phyloP scores from a whole-genome alignment of 768 basidiomycete genomes.

The Suillus weaverae region DNA sequence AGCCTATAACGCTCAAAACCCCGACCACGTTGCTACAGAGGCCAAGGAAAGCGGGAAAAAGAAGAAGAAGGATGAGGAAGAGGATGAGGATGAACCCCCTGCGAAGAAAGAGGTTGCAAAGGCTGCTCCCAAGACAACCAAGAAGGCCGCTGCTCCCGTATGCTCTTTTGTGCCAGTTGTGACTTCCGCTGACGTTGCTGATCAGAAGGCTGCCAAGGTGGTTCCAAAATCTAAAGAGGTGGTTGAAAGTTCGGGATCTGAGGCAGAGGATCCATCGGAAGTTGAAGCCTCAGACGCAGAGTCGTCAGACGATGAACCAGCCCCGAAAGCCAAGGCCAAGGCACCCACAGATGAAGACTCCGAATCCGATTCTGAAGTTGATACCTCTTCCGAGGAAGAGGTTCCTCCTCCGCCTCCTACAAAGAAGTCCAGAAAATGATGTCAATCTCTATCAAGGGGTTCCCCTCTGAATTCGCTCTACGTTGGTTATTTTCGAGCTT shows the following conservation, averaged over 20 bases:
- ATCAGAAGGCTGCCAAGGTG: conserved; percentile 27
- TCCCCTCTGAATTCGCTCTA: background rate
- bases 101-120: conserved; percentile 30
- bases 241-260: conserved; percentile 33
- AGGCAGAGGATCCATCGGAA: conserved; percentile 21
- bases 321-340: conserved; percentile 18
- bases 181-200: conserved; percentile 13
- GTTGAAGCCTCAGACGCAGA: conserved; percentile 12
- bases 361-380: conserved; percentile 21
- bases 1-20: conserved; percentile 59
- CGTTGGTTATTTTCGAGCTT: background rate
- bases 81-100: conserved; percentile 18
- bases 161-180: conserved; percentile 13
- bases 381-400: conserved; percentile 37
- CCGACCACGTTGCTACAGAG: conserved; percentile 48
- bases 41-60: conserved; percentile 40
- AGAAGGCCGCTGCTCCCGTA: conserved; percentile 23
- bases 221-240: conserved; percentile 24
- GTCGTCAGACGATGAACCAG: conserved; percentile 25
- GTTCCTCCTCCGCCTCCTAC: conserved; percentile 26
- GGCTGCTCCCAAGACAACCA: conserved; percentile 10
- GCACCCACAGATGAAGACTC: conserved; percentile 18
- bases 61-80: conserved; percentile 17
- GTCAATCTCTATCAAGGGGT: background rate
- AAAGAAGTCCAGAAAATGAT: conserved; percentile 29